Evolutionary conservation across 768 basidiomycete species (phyloP), one percentile per base, ranked within the genome.

Genomic region (Leccinum sublutescens): DNA sequence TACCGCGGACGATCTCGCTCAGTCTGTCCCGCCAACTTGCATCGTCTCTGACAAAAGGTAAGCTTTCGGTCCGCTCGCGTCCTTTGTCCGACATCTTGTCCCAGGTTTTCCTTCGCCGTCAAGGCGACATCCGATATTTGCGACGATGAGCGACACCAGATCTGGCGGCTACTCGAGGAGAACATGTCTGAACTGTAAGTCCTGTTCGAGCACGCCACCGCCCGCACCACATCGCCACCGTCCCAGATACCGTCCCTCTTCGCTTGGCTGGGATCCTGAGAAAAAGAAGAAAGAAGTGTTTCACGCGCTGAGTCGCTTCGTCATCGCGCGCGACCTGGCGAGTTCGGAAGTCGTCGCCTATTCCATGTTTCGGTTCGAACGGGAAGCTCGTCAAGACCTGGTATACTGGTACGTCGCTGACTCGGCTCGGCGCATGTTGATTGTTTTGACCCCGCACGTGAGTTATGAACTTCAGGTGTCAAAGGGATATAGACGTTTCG

Each of bases 391-490:
- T 5, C 78, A 83, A 59, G 73, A 84, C 57, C 71, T 89, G 3
- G 52, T 91, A 3, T 94, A 93, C 68, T 93, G 90, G 91, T 91
- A 64, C 27, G 71, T 64, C 21, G n/a, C 17, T 15, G 31, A 45
- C 40, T 38, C 45, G 29, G 43, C 33, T 59, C 27, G 55, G 17
- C 1, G 23, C n/a, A n/a, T 21, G 43, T 21, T 29, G 21, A 17
- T 40, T 50, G 33, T 43, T 12, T 51, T 59, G 54, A 61, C 31
- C 47, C 33, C 12, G 27, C 8, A 11, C 10, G 45, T 29, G 58
- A 93, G 91, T 68, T 94, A 94, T 68, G 92, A 94, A 54, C 72
- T 93, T 4, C 91, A 94, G 66, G 80, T 93, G 2, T 71, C 76
- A 0, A 52, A 71, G 38, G 49, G 64, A 1, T 71, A 65, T 14